These are phyloP conservation scores for Typha latifolia DNA, from an alignment of 176 grass and related monocot species.

Conservation along the genomic window DNA sequence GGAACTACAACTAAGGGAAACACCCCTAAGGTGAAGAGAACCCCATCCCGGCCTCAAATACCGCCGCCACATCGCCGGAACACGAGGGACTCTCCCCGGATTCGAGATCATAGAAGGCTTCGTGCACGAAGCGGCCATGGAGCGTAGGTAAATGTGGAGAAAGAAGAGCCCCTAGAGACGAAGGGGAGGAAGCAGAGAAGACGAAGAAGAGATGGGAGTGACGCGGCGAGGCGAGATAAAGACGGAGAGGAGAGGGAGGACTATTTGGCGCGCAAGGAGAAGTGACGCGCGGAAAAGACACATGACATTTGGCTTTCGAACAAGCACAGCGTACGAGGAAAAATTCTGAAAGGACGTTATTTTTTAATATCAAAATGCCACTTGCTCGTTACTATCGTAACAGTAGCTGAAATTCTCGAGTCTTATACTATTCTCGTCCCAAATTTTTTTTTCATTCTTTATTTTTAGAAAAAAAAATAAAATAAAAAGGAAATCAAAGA, in stretches of 20 bases:
- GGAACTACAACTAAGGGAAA: constrained; percentile 10
- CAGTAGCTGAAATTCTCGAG: no score
- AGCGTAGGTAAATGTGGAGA: background rate
- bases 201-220: background rate
- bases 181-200: background rate
- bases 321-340: no score
- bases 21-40: background rate
- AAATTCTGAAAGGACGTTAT: no score
- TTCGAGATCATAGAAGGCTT: background rate
- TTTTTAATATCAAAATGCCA: no score
- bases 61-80: background rate
- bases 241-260: background rate
- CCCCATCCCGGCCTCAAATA: background rate
- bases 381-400: no score
- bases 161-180: constrained; percentile 5
- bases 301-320: no score
- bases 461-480: no score
- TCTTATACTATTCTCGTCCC: no score
- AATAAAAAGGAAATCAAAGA: no score
- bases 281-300: background rate
- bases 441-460: no score
- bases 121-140: constrained; percentile 15
- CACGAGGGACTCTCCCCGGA: background rate
- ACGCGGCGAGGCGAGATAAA: constrained; percentile 17
- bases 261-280: constrained; percentile 18